Conservation (phyloP, 2,329 filamentous ascomycete species). For the Aspergillus caelatus region DNA sequence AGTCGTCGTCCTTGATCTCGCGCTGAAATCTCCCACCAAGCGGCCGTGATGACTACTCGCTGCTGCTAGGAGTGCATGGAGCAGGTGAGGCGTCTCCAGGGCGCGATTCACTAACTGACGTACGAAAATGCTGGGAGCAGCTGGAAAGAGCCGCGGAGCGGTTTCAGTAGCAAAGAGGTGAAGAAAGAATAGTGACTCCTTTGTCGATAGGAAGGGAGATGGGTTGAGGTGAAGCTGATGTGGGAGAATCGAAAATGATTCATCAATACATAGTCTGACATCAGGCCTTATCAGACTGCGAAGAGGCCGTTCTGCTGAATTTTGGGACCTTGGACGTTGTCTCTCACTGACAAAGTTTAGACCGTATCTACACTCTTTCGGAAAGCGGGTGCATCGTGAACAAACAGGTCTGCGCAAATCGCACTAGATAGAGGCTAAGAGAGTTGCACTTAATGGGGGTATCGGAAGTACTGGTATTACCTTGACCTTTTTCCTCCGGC, state of each 20-base stretch:
- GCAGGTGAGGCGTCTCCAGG: constrained; percentile 28
- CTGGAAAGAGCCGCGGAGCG: constrained; percentile 29
- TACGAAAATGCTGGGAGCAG: constrained; percentile 27
- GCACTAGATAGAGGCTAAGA: constrained; percentile 19
- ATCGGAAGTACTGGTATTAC: constrained; percentile 16
- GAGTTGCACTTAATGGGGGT: background rate
- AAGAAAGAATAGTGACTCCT: constrained; percentile 30
- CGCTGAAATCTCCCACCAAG: constrained; percentile 21
- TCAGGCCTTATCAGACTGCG: background rate
- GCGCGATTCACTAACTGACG: constrained; percentile 28
- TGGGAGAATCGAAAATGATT: background rate
- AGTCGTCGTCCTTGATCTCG: constrained; percentile 17
- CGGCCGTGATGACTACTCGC: constrained; percentile 34
- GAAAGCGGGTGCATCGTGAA: constrained; percentile 29
- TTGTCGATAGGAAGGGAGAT: constrained; percentile 23
- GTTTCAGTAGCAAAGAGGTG: constrained; percentile 31
- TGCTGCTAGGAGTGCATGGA: constrained; percentile 31
- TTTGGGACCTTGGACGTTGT: background rate
- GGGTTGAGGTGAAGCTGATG: constrained; percentile 20
- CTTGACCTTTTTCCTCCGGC: constrained; percentile 34
- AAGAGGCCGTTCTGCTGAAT: constrained; percentile 3
- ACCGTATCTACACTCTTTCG: constrained; percentile 28
- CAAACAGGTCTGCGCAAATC: constrained; percentile 30
- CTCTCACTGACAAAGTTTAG: constrained; percentile 24
- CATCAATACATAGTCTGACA: background rate